Percentiles rank a stretch among this genome's conserved stretches.
Evolutionary conservation across 2,329 filamentous ascomycete genomes (phyloP).

Genomic region (Aspergillus sp.): DNA sequence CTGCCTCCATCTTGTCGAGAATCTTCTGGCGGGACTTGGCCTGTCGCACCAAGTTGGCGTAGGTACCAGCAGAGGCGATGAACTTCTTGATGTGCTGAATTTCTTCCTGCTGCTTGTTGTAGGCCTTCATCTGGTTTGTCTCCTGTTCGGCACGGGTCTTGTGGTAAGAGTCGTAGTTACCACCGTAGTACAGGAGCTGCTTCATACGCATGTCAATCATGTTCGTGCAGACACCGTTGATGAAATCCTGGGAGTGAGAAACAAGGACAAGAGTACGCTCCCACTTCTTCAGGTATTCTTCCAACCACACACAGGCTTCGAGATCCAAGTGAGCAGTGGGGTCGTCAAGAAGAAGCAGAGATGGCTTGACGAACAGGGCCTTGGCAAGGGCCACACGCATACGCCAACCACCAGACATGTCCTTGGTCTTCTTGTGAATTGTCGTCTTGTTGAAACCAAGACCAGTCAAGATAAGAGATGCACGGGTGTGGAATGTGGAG

Average conservation of each 20-base stretch:
- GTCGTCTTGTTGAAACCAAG: constrained; percentile 98
- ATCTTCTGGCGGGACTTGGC: constrained; percentile 99
- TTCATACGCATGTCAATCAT: constrained; percentile 98
- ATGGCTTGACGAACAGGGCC: constrained; percentile 97
- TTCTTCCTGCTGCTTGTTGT: constrained; percentile 98
- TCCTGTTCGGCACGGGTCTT: constrained; percentile 96
- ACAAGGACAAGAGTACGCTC: constrained; percentile 94
- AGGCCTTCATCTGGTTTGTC: constrained; percentile 98
- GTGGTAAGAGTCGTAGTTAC: constrained; percentile 98
- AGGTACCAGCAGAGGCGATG: constrained; percentile 98
- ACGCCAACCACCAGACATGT: constrained; percentile 99
- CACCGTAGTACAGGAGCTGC: constrained; percentile 94
- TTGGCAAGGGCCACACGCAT: constrained; percentile 98
- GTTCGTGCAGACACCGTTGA: constrained; percentile 96
- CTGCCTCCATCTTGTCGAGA: constrained; percentile 99
- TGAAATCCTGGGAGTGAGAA: constrained; percentile 97
- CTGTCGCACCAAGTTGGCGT: constrained; percentile 97
- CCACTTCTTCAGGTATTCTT: constrained; percentile 99
- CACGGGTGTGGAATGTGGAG: constrained; percentile 92
- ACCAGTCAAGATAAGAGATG: constrained; percentile 95
- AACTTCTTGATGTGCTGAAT: constrained; percentile 99
- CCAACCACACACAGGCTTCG: constrained; percentile 98
- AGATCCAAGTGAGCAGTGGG: constrained; percentile 98
- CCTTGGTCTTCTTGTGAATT: constrained; percentile 99
- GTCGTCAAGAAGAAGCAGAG: constrained; percentile 92